Evolutionary conservation across 176 grass and related monocot species (phyloP).

Genomic region (Sorghum bicolor): Sorghum_bicolor_NCBIv3 NC_012870.2:69517001-69517500

Average conservation of each 20-base stretch:
- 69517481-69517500: neutral
- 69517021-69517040: conserved; percentile 65
- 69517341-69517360: conserved; percentile 78
- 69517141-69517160: conserved; percentile 68
- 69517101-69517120: neutral
- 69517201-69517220: conserved; percentile 27
- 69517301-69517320: too few species aligned
- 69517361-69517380: conserved; percentile 71
- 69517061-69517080: neutral
- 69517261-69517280: neutral
- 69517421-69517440: neutral
- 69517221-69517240: conserved; percentile 42
- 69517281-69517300: too few species aligned
- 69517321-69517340: conserved; percentile 5
- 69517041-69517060: conserved; percentile 46
- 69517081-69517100: neutral
- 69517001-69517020: conserved; percentile 88
- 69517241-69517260: conserved; percentile 46
- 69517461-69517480: neutral
- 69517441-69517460: neutral
- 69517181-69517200: conserved; percentile 56
- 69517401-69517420: conserved; percentile 92
- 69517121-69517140: conserved; percentile 13
- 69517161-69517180: conserved; percentile 69
- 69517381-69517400: conserved; percentile 78